Evolutionary conservation across 257 asterid genomes (phyloP).

Genomic region (Marsdenia floribunda): DNA sequence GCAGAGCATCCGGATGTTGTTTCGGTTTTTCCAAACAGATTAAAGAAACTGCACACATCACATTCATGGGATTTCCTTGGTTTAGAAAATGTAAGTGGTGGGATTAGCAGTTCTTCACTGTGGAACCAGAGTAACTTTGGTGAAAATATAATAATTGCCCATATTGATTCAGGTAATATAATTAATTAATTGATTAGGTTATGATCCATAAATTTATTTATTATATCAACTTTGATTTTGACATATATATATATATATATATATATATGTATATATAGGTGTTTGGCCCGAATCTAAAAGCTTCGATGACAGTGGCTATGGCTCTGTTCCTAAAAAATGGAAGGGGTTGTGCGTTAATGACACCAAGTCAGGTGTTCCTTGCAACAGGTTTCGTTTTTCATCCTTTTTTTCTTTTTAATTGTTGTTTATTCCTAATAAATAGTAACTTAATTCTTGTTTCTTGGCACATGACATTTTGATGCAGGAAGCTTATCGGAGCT

Average conservation of each 20-base stretch:
- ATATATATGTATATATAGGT: conserved; percentile 24
- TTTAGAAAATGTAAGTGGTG: conserved; percentile 43
- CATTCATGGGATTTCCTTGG: conserved; percentile 70
- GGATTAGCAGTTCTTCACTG: conserved; percentile 28
- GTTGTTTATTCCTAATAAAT: no score
- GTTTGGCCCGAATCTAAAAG: conserved; percentile 87
- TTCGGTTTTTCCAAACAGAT: conserved; percentile 47
- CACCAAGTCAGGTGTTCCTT: conserved; percentile 18
- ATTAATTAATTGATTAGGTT: background rate
- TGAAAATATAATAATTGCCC: conserved; percentile 54
- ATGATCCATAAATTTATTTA: no score
- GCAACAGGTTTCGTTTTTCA: conserved; percentile 41
- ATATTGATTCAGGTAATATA: conserved; percentile 54
- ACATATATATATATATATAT: background rate
- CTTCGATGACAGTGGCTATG: conserved; percentile 55
- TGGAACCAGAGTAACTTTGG: conserved; percentile 66
- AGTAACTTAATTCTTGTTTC: no score
- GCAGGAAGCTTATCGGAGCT: conserved; percentile 76
- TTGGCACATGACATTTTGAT: background rate
- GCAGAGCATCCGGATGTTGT: conserved; percentile 60
- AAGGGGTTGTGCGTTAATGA: conserved; percentile 52
- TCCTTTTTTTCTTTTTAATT: no score
- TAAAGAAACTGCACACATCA: conserved; percentile 58
- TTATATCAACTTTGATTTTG: background rate
- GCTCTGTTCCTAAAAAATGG: conserved; percentile 78